Base-by-base conservation (phyloP, 2,329 filamentous ascomycete genomes). In the Dryadomyces quercus-mongolicae region DNA sequence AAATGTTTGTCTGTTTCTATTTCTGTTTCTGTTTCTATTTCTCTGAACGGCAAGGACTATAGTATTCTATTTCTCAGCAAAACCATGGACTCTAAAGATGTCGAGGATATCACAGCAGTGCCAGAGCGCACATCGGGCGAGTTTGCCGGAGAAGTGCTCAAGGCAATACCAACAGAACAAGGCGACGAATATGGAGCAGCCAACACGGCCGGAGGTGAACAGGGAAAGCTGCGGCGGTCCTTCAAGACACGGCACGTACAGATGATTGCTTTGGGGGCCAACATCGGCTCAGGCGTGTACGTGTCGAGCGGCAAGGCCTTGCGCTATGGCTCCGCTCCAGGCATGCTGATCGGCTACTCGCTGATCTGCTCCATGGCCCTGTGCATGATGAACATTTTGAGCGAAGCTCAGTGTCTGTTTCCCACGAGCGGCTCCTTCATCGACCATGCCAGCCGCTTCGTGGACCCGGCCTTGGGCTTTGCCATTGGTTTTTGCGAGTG, bases 311-410 rank as follows among this genome's bases (percentile, higher is more conserved):
- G 54, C 21, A 21, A 53, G 40, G 56, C 56, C 0, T 42, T 90
- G 88, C 55, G 72, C 78, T 54, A 79, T 74, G 52, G 75, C 81
- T n/a, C 85, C 84, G 0, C 85, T 82, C n/a, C 57, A 1, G 57
- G 56, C n/a, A 59, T 59, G 57, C 40, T 56, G 6, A 56, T 58
- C 18, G 55, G 57, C 40, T 58, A 58, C 43, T 55, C 53, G 4
- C 54, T 58, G 1, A 58, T 58, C 38, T 58, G 54, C 52, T 25
- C 42, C 25, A 54, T 54, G 56, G 56, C 58, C 49, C 54, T 58
- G 55, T 51, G 40, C 20, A 56, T 58, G 49, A 56, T 58, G 53
- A 54, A 54, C 46, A 47, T 57, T 5, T 49, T 58, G 49, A 51
- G 45, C 34, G 58, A 58, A 34, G 56, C 55, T n/a, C 53, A 55